A percentile compares a stretch with the other conserved stretches of the same genome.
Evolutionary conservation across 805 yeast genomes (phyloP).

Genomic region (Candida ficus): DNA sequence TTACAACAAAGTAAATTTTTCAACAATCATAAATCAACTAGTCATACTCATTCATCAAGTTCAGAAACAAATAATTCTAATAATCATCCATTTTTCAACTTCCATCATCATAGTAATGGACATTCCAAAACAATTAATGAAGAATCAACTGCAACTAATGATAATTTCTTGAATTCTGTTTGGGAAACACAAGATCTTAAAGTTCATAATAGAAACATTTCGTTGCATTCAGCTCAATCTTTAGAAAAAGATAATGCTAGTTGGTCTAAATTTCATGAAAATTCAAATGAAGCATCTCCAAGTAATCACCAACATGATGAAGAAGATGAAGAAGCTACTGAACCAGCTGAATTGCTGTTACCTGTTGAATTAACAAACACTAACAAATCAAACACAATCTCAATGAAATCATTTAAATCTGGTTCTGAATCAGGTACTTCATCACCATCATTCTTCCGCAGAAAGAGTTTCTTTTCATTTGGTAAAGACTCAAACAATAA

Average conservation of each 20-base stretch:
- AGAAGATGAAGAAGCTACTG: not conserved
- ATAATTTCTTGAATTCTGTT: conserved; percentile 7
- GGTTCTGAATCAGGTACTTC: conserved; percentile 15
- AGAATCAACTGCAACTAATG: not conserved
- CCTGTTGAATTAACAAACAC: conserved; percentile 17
- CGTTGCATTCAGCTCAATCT: conserved; percentile 11
- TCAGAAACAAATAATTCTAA: conserved; percentile 1
- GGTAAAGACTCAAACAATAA: conserved; percentile 21
- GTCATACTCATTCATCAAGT: conserved; percentile 7
- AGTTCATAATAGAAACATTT: conserved; percentile 13
- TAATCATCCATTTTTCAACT: conserved; percentile 1
- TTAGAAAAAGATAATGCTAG: conserved; percentile 15
- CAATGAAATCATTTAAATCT: conserved; percentile 16
- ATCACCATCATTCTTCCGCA: conserved; percentile 35
- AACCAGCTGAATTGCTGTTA: conserved; percentile 10
- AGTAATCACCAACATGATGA: not conserved
- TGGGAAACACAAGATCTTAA: conserved; percentile 7
- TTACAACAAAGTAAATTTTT: conserved; percentile 23
- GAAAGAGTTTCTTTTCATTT: conserved; percentile 31
- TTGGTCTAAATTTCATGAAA: conserved; percentile 16
- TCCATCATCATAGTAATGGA: not conserved
- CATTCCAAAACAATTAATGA: not conserved
- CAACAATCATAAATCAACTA: conserved; percentile 10
- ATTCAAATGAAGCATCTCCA: not conserved
- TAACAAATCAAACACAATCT: conserved; percentile 17